These are phyloP conservation scores for Cymbidium sinense DNA, from an alignment of 106 monocot genomes.

Conservation along the genomic window DNA sequence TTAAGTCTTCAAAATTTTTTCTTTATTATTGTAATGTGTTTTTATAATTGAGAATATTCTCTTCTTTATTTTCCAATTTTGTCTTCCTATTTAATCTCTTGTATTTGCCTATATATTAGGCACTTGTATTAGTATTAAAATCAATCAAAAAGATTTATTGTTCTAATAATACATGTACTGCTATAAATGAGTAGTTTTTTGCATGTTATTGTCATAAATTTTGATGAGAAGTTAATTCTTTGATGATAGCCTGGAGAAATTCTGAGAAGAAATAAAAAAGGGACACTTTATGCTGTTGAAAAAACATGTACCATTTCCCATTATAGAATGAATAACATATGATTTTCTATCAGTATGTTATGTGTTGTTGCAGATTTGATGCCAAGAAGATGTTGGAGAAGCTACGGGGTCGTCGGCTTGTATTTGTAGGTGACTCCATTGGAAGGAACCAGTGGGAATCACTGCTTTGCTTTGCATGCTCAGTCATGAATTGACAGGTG, in stretches of 20 bases:
- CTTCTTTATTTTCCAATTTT: background rate
- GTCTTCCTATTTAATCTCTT: background rate
- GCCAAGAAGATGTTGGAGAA: slow-evolving; percentile 27
- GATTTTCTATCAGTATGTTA: background rate
- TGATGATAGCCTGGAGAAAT: background rate
- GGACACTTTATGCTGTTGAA: background rate
- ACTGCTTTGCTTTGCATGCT: slow-evolving; percentile 28
- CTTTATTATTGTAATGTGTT: background rate
- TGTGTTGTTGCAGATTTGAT: slow-evolving; percentile 19
- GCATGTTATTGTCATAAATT: background rate
- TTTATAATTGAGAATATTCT: background rate
- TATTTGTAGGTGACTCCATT: slow-evolving; percentile 33
- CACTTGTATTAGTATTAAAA: background rate
- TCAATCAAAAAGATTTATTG: too few species aligned
- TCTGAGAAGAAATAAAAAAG: background rate
- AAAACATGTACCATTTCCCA: background rate
- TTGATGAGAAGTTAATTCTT: background rate
- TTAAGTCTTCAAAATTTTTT: background rate
- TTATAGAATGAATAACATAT: background rate
- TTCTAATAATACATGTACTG: background rate
- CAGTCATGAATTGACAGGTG: slow-evolving; percentile 28
- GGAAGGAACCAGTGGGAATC: slow-evolving; percentile 45
- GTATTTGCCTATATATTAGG: background rate
- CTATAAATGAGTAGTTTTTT: background rate
- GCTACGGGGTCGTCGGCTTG: slow-evolving; percentile 17